Base-by-base conservation (phyloP, 2,329 filamentous ascomycete species). In the Orbilia ellipsospora region DNA sequence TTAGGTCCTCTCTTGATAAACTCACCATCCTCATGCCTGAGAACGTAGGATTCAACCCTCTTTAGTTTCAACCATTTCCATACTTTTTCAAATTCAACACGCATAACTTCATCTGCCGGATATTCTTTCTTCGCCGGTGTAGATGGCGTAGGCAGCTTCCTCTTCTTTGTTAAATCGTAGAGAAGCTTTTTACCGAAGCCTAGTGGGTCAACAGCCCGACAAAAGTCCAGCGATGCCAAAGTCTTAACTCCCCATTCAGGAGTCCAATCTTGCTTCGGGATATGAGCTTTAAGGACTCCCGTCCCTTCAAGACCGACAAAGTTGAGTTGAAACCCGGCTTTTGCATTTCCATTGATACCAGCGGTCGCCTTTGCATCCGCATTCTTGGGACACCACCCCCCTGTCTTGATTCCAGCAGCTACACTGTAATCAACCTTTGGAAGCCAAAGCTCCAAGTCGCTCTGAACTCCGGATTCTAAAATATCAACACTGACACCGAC, bases 401-500 rank as follows among this genome's bases (percentile, higher is more conserved):
- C 61, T 4, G 31, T 54, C 2, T 52, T 54, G 23, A 44, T 23
- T 13, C 62, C 62, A 12, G 51, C 50, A 15, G 16, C 62, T 4
- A 65, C 36, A 13, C 31, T 16, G 13, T 65, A 65, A 8, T 45
- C 28, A n/a, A 65, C 28, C 26, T 55, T 55, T 8, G 62, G 62
- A 48, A 65, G 51, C 31, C 40, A 45, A 15, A 65, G 52, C 36
- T 65, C 62, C 4, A 57, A 12, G 40, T 50, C 62, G 42, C 51
- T 65, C 36, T 45, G 16, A 4, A 56, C 4, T 12, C 62, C 51
- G 15, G 51, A 28, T 4, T 31, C 52, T 8, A 65, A 36, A 15
- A 65, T 16, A 7, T 65, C 54, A 28, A 45, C 18, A 4, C 20
- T 48, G 7, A 65, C 23, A 1, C 62, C 51, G 18, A 57, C 51